Evolutionary conservation across 139 green algal genomes (phyloP).

Genomic region (Chlamydomonas applanata): DNA sequence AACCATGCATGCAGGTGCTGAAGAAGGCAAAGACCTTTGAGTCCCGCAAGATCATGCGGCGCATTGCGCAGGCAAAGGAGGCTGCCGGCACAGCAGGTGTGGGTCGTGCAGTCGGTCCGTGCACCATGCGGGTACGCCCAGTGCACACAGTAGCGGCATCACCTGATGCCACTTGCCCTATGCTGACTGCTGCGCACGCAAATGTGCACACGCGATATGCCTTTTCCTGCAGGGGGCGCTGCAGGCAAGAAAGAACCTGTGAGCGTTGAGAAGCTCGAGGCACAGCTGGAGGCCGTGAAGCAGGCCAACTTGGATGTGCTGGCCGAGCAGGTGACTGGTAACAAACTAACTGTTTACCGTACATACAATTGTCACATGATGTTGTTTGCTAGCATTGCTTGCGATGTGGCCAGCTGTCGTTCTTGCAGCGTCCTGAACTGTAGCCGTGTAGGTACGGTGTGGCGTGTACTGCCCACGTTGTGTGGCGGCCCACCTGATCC

Average conservation of each 20-base stretch:
- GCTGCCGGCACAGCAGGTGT: neutral
- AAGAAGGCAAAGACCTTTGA: slow-evolving; percentile 49
- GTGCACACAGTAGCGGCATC: neutral
- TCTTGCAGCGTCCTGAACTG: too few species aligned
- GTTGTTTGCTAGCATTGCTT: too few species aligned
- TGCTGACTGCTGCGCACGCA: neutral
- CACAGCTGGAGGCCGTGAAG: slow-evolving; percentile 37
- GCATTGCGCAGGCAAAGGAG: slow-evolving; percentile 20
- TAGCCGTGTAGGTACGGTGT: too few species aligned
- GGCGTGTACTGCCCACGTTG: too few species aligned
- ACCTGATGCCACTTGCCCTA: neutral
- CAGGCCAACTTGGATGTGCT: slow-evolving; percentile 27
- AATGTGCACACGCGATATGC: neutral
- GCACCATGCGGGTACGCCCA: neutral
- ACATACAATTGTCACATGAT: too few species aligned
- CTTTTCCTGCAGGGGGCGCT: neutral
- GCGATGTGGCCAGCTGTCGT: too few species aligned
- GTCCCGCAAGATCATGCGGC: slow-evolving; percentile 37
- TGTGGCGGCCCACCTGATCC: too few species aligned
- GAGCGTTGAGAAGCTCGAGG: slow-evolving; percentile 22
- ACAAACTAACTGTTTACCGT: too few species aligned
- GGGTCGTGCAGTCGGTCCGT: neutral
- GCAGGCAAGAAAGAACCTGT: too few species aligned
- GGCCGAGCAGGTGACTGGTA: slow-evolving; percentile 22
- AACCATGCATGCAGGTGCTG: slow-evolving; percentile 48